Percentiles rank a stretch among this genome's conserved stretches.
Conservation (phyloP, 108 stramenopile species). For the Skeletonema grethae region DNA sequence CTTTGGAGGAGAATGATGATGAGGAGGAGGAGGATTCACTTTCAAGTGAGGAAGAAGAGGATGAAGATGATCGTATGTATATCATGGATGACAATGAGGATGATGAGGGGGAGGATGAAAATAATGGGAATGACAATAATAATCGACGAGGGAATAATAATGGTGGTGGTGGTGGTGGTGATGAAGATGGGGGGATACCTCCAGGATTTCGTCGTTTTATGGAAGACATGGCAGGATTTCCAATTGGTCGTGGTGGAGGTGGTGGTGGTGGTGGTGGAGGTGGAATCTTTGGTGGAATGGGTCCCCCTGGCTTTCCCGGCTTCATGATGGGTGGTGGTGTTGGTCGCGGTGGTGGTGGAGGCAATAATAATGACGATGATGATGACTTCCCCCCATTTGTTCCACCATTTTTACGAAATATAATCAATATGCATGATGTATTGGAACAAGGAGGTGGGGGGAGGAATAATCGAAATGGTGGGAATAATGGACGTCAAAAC, state of each 20-base stretch:
- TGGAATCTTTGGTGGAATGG: background rate
- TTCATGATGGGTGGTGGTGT: background rate
- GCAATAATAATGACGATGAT: background rate
- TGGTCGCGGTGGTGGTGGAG: background rate
- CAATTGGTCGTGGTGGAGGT: background rate
- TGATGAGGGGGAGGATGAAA: background rate
- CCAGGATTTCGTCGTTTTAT: slow-evolving; percentile 6
- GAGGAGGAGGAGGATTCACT: background rate
- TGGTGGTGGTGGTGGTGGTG: too few species aligned
- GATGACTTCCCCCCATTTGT: background rate
- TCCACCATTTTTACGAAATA: slow-evolving; percentile 4
- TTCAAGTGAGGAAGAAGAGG: background rate
- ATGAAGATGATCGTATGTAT: slow-evolving; percentile 1
- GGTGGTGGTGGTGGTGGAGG: background rate
- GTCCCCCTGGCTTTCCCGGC: background rate
- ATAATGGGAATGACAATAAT: background rate
- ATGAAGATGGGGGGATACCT: background rate
- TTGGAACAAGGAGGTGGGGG: background rate
- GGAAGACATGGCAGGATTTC: slow-evolving; percentile 1
- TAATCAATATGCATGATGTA: background rate
- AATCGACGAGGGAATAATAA: background rate
- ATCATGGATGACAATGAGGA: background rate
- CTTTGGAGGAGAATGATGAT: background rate
- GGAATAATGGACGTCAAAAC: background rate
- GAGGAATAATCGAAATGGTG: background rate